Conservation (phyloP, 306 rosid species). For the Fragaria ananassa region DNA sequence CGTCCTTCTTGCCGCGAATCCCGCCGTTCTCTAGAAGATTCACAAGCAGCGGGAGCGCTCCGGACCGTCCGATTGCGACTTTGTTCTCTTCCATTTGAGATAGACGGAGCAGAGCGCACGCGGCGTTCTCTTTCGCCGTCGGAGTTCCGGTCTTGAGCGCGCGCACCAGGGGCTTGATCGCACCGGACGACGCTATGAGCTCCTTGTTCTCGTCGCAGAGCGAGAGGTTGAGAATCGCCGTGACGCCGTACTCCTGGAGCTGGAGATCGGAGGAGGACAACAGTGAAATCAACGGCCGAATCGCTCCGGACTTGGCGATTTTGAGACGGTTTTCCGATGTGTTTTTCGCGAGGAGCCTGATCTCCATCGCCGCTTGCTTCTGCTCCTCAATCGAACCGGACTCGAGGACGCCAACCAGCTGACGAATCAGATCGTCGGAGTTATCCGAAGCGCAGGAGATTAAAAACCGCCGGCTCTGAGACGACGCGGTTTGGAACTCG, state of each 20-base stretch:
- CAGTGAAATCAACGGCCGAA: constrained; percentile 69
- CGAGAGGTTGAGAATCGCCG: constrained; percentile 86
- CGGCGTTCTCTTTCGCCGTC: constrained; percentile 88
- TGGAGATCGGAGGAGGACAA: constrained; percentile 67
- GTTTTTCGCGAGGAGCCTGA: constrained; percentile 85
- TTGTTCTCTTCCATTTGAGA: constrained; percentile 77
- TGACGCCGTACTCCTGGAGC: constrained; percentile 93
- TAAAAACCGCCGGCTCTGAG: constrained; percentile 55
- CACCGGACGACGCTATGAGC: constrained; percentile 70
- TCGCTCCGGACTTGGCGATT: constrained; percentile 76
- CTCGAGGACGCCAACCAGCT: constrained; percentile 63
- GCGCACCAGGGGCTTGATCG: constrained; percentile 69
- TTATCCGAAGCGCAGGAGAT: constrained; percentile 71
- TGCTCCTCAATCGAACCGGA: constrained; percentile 73
- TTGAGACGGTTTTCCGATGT: constrained; percentile 72
- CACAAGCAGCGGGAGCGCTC: constrained; percentile 80
- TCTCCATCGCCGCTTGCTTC: constrained; percentile 93
- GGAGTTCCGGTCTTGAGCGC: constrained; percentile 62
- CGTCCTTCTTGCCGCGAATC: constrained; percentile 82
- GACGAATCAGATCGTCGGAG: constrained; percentile 73
- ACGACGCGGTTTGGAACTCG: constrained; percentile 65
- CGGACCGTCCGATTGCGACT: constrained; percentile 73
- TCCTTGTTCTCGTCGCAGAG: constrained; percentile 90
- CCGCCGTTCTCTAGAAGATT: constrained; percentile 68
- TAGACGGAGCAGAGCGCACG: constrained; percentile 79